phyloP scores from a whole-genome alignment of 2,329 filamentous ascomycete genomes.

The Penicillium frequentans region DNA sequence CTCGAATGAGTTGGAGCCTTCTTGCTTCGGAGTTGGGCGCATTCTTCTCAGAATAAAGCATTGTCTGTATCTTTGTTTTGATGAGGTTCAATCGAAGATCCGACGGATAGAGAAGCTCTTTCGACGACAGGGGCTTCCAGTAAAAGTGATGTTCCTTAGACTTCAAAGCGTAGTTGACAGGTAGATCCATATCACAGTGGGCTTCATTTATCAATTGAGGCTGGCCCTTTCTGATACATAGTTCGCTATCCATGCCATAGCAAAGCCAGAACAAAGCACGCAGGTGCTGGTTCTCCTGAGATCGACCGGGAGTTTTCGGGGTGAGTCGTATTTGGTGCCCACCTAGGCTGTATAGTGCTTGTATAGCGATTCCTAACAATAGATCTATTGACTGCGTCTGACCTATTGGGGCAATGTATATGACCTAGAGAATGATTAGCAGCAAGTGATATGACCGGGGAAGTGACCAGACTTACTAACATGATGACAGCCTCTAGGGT shows the following conservation, averaged over 20 bases:
- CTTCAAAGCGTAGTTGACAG: slow-evolving; percentile 16
- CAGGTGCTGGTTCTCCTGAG: slow-evolving; percentile 16
- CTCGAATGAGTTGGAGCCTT: slow-evolving; percentile 23
- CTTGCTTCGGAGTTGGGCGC: slow-evolving; percentile 16
- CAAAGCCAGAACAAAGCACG: slow-evolving; percentile 27
- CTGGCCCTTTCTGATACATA: slow-evolving; percentile 20
- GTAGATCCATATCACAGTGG: slow-evolving; percentile 25
- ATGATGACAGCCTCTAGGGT: slow-evolving; percentile 20
- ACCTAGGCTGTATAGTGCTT: slow-evolving; percentile 22
- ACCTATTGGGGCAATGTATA: slow-evolving; percentile 22
- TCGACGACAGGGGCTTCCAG: slow-evolving; percentile 17
- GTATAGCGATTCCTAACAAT: slow-evolving; percentile 22
- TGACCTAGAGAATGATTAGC: slow-evolving; percentile 4
- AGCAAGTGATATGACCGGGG: background rate
- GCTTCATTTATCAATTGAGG: slow-evolving; percentile 22
- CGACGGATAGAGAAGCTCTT: slow-evolving; percentile 25
- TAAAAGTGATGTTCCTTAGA: slow-evolving; percentile 23
- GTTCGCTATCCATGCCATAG: slow-evolving; percentile 24
- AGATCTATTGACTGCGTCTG: slow-evolving; percentile 21
- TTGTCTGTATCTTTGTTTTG: slow-evolving; percentile 23
- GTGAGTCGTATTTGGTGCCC: slow-evolving; percentile 10
- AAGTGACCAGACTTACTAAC: slow-evolving; percentile 15
- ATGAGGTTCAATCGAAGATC: slow-evolving; percentile 24
- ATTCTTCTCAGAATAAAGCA: slow-evolving; percentile 19
- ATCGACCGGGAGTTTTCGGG: background rate